phyloP scores from a whole-genome alignment of 2,329 filamentous ascomycete genomes.

The Apiospora aurea region DNA sequence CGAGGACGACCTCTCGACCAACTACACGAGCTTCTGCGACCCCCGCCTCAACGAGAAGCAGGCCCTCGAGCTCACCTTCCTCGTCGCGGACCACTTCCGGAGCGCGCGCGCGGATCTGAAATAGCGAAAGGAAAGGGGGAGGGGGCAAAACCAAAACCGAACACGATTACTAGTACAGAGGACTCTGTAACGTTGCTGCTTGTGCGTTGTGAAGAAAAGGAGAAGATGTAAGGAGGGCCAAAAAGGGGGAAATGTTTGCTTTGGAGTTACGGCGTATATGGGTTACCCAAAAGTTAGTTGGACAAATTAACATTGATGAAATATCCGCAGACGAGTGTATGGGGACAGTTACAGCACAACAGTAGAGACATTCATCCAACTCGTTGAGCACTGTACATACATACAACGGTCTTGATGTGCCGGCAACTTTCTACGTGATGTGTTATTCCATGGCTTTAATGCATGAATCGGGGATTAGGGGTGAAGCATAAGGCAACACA shows the following conservation, averaged over 20 bases:
- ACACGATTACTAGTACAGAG: too few relatives aligned
- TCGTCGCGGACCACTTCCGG: constrained; percentile 83
- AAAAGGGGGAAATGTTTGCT: neutral
- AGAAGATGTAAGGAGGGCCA: neutral
- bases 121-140: neutral
- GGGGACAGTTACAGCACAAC: neutral
- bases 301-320: neutral
- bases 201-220: neutral
- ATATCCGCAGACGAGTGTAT: neutral
- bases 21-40: constrained; percentile 97
- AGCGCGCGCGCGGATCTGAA: constrained; percentile 41
- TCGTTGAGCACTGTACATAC: neutral
- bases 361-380: neutral
- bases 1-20: constrained; percentile 86
- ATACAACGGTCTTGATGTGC: neutral
- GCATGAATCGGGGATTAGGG: neutral
- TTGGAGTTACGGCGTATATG: constrained; percentile 1
- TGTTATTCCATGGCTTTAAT: neutral
- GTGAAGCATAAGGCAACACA: neutral
- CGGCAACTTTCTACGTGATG: neutral
- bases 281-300: neutral
- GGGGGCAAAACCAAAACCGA: neutral
- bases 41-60: constrained; percentile 97
- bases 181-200: too few relatives aligned
- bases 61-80: constrained; percentile 90